Base-by-base conservation (phyloP, 352 stramenopile genomes). In the Phytopythium mirpurense region DNA sequence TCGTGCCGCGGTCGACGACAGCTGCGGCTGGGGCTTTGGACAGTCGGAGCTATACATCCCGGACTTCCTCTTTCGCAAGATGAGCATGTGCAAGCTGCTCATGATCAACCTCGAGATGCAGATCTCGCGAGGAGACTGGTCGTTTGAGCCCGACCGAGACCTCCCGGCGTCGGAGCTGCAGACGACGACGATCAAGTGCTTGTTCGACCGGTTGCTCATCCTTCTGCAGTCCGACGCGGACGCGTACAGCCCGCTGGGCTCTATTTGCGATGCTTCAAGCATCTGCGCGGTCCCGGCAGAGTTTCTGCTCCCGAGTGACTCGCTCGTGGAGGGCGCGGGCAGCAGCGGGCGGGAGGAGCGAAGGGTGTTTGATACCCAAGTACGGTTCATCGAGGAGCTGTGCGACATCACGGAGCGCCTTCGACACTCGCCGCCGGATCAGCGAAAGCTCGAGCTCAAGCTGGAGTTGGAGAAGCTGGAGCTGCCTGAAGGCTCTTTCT, bases 41-140 rank as follows among this genome's bases (percentile, higher is more conserved):
- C 82, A 93, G 54, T 86, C 77, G 1, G 79, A 89, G 56, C 54
- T 88, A 21, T 76, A 83, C 37, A 70, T 93, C 9, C 82, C 82
- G 1, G 77, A 88, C 15, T 93, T 85, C 44, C 63, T 93, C 45
- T 87, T 80, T 51, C 68, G 72, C n/a, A 88, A 88, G 51, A 75
- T 93, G 57, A 86, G 78, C 37, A 77, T 82, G 61, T 90, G 79
- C 65, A 90, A 93, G 62, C 54, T 93, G 27, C 62, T 90, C 27
- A 77, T 93, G 68, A 74, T 87, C 44, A 93, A 93, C 47, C 62
- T 93, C 45, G 75, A 93, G 61, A 88, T 89, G 78, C 79, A 90
- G 59, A 81, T 93, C 57, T 70, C 69, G 0, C 61, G 70, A 45
- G 54, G 65, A 18, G 66, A 88, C 38, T 90, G 73, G 78, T 61